Percentiles rank a stretch among this genome's conserved stretches.
Evolutionary conservation across 2,329 filamentous ascomycete species (phyloP).

Genomic region (Aschersonia sp.): DNA sequence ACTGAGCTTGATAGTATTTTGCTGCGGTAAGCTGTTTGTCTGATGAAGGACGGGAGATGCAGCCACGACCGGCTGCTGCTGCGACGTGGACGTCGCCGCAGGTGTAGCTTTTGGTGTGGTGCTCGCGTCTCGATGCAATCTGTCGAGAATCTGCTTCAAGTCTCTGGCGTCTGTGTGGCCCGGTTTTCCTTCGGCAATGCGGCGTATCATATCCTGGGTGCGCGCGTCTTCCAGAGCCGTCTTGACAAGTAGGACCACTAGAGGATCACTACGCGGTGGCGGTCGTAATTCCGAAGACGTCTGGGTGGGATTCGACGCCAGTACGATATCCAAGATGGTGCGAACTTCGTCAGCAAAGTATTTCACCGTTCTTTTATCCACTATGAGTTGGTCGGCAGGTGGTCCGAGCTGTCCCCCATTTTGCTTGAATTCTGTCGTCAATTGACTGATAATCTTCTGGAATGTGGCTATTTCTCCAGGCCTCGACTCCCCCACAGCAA

Average conservation of each 20-base stretch:
- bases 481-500: conserved; percentile 60
- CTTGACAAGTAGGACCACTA: conserved; percentile 43
- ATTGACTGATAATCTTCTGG: conserved; percentile 67
- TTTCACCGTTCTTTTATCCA: conserved; percentile 40
- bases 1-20: conserved; percentile 13
- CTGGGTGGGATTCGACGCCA: conserved; percentile 43
- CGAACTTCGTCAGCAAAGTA: conserved; percentile 46
- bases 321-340: conserved; percentile 42
- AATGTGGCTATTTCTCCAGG: conserved; percentile 61
- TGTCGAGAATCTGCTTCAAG: conserved; percentile 37
- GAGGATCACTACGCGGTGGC: conserved; percentile 37
- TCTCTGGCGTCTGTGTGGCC: conserved; percentile 38
- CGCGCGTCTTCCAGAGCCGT: conserved; percentile 37
- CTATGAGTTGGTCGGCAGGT: conserved; percentile 37
- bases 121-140: conserved; percentile 27
- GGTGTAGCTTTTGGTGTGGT: conserved; percentile 14
- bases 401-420: conserved; percentile 36
- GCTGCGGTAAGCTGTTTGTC: conserved; percentile 16
- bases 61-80: conserved; percentile 15
- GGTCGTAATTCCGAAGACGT: conserved; percentile 36
- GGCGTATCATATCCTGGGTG: conserved; percentile 34
- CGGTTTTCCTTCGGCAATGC: conserved; percentile 36
- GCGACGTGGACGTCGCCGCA: conserved; percentile 14
- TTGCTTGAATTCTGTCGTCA: conserved; percentile 46
- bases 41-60: conserved; percentile 10